Evolutionary conservation across 805 yeast genomes (phyloP).

Genomic region (Kodamaea nitidulidarum): DNA sequence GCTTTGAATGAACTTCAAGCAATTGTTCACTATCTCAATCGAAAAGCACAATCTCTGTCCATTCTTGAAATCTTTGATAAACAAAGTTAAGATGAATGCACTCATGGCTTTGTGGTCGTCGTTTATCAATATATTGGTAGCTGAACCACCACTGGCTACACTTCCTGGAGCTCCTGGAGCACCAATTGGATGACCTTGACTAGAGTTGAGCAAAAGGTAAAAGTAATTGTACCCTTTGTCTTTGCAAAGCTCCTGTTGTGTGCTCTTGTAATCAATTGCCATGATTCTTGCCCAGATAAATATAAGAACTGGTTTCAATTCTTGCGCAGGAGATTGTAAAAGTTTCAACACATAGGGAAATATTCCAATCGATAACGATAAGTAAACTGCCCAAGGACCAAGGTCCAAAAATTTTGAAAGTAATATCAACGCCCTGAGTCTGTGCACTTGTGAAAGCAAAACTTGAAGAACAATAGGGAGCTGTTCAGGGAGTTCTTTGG

Average conservation of each 20-base stretch:
- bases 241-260: slow-evolving; percentile 88
- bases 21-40: slow-evolving; percentile 63
- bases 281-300: slow-evolving; percentile 97
- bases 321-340: slow-evolving; percentile 92
- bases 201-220: slow-evolving; percentile 63
- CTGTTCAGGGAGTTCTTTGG: slow-evolving; percentile 89
- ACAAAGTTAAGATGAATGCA: slow-evolving; percentile 81
- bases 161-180: slow-evolving; percentile 31
- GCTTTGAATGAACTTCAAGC: slow-evolving; percentile 60
- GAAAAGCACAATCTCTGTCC: slow-evolving; percentile 82
- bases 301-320: slow-evolving; percentile 86
- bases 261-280: slow-evolving; percentile 87
- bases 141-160: slow-evolving; percentile 10
- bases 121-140: slow-evolving; percentile 40
- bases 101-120: slow-evolving; percentile 95
- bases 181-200: slow-evolving; percentile 26
- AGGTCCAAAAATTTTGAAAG: slow-evolving; percentile 83
- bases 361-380: slow-evolving; percentile 90
- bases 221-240: slow-evolving; percentile 90
- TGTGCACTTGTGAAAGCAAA: slow-evolving; percentile 86
- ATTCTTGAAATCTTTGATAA: slow-evolving; percentile 71
- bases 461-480: slow-evolving; percentile 92
- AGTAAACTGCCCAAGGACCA: slow-evolving; percentile 96
- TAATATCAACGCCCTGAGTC: slow-evolving; percentile 81
- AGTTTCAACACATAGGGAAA: slow-evolving; percentile 91